A percentile compares a stretch with the other conserved stretches of the same genome.
phyloP scores from a whole-genome alignment of 1,139 yeast genomes.

The Geotrichum reessii region DNA sequence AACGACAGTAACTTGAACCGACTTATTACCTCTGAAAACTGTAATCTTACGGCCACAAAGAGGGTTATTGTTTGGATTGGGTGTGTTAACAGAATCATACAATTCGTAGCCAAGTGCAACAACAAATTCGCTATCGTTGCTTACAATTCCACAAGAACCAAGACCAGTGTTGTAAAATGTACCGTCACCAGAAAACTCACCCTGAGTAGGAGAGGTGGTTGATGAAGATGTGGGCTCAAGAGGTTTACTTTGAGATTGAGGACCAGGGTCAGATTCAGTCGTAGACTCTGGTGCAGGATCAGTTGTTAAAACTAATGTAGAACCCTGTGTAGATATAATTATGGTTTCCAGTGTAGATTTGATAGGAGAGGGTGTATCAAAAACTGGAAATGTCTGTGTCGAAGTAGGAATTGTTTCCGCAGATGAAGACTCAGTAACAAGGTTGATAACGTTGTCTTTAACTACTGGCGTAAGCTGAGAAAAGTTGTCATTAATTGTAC shows the following conservation, averaged over 20 bases:
- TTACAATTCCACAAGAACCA: constrained; percentile 56
- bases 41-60: constrained; percentile 47
- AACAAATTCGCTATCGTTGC: constrained; percentile 46
- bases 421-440: not conserved
- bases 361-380: not conserved
- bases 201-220: not conserved
- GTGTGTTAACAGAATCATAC: constrained; percentile 30
- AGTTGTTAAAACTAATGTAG: too few relatives aligned
- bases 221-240: not conserved
- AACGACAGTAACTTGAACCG: constrained; percentile 48
- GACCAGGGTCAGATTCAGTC: not conserved
- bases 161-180: constrained; percentile 54
- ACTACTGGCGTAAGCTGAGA: not conserved
- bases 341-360: not conserved
- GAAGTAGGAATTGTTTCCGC: not conserved
- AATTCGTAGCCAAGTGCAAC: constrained; percentile 37
- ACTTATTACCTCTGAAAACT: constrained; percentile 41
- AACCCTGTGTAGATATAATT: too few relatives aligned
- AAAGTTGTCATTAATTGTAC: not conserved
- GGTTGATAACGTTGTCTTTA: not conserved
- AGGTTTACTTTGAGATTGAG: not conserved
- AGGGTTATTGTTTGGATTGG: constrained; percentile 40
- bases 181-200: constrained; percentile 46
- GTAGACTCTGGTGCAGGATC: not conserved
- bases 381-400: not conserved